A percentile compares a stretch with the other conserved stretches of the same genome.
phyloP scores from a whole-genome alignment of 2,329 filamentous ascomycete species.

The Metarhizium humberi region DNA sequence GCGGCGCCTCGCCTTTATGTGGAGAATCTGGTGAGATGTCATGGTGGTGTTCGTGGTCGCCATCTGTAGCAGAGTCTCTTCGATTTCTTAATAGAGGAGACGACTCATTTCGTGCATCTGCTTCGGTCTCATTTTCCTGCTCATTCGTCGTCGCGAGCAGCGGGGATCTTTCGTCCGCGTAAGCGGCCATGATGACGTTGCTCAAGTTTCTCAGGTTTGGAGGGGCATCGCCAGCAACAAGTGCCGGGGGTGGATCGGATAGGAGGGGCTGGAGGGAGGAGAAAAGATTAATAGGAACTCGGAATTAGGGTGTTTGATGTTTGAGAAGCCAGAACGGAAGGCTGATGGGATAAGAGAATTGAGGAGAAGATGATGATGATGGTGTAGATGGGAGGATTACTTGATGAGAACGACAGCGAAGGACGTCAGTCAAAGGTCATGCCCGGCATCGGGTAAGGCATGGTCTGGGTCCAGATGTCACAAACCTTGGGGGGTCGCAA shows the following conservation, averaged over 20 bases:
- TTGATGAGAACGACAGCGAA: not conserved
- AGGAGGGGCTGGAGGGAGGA: not conserved
- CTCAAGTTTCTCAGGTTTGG: not conserved
- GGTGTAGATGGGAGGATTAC: not conserved
- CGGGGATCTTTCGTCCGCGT: slow-evolving; percentile 30
- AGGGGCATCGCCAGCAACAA: not conserved
- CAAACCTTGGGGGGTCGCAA: no score
- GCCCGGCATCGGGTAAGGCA: not conserved
- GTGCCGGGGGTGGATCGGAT: not conserved
- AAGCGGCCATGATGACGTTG: slow-evolving; percentile 29
- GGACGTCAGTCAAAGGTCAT: not conserved
- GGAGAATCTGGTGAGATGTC: slow-evolving; percentile 17
- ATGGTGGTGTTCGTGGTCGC: slow-evolving; percentile 13
- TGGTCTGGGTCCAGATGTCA: not conserved
- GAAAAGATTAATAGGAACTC: not conserved
- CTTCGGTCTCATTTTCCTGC: slow-evolving; percentile 12
- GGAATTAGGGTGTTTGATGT: not conserved
- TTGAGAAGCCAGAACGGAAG: not conserved
- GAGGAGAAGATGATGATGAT: not conserved
- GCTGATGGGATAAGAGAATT: not conserved
- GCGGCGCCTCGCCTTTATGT: slow-evolving; percentile 15
- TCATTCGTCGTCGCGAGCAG: slow-evolving; percentile 28
- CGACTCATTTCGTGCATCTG: slow-evolving; percentile 27
- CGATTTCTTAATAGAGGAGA: slow-evolving; percentile 39
- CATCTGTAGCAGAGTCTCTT: slow-evolving; percentile 17